Conservation (phyloP, 2,329 filamentous ascomycete genomes). For the Mollisiaceae sp. region DNA sequence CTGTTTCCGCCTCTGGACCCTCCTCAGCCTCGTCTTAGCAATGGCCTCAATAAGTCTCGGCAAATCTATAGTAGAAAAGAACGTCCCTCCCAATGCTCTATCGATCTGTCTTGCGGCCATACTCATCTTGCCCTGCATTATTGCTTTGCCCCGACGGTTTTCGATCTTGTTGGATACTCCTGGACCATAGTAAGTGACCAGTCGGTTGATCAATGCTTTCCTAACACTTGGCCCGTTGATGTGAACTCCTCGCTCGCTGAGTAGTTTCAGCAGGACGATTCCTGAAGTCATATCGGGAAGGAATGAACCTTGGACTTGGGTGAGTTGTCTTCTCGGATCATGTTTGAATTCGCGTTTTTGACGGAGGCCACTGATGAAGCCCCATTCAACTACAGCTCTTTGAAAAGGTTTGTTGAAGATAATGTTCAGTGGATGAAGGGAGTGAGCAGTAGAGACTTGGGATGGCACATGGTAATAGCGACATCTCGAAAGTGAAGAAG, state of each 20-base stretch:
- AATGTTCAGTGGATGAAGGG: constrained; percentile 43
- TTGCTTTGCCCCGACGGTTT: constrained; percentile 28
- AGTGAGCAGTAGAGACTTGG: constrained; percentile 31
- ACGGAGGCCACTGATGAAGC: constrained; percentile 45
- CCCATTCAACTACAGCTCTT: constrained; percentile 54
- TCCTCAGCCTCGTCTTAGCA: neutral
- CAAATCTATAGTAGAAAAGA: constrained; percentile 20
- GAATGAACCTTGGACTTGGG: neutral
- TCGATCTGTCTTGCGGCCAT: constrained; percentile 28
- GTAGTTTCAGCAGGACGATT: constrained; percentile 36
- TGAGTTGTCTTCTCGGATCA: neutral
- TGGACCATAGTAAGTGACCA: constrained; percentile 37
- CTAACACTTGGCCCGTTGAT: constrained; percentile 27
- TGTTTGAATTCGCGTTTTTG: neutral
- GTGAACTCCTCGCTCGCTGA: constrained; percentile 28
- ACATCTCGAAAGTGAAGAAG: constrained; percentile 1
- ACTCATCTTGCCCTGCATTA: constrained; percentile 26
- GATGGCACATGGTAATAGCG: constrained; percentile 21
- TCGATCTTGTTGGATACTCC: constrained; percentile 29
- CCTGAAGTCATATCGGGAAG: constrained; percentile 31
- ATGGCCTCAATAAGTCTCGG: neutral
- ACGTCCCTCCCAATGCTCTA: constrained; percentile 29
- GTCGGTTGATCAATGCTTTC: constrained; percentile 36
- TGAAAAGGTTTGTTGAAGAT: constrained; percentile 52
- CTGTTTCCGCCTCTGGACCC: neutral